A percentile compares a stretch with the other conserved stretches of the same genome.
These are phyloP conservation scores for Angomonas ambiguus DNA, from an alignment of 208 protist species.

Conservation along the genomic window DNA sequence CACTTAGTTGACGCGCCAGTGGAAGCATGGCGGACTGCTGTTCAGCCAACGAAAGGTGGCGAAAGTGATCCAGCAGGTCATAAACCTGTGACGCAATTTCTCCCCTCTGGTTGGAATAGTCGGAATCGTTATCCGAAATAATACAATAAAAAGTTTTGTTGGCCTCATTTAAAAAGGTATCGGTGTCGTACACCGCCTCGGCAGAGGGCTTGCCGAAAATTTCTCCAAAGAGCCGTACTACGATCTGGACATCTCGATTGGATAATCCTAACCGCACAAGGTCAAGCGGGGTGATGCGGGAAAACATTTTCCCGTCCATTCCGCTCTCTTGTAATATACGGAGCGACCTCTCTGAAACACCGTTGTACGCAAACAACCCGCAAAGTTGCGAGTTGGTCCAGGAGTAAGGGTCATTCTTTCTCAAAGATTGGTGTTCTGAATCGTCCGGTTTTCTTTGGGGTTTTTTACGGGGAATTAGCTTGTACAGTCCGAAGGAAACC, in stretches of 20 bases:
- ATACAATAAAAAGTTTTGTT: slow-evolving; percentile 14
- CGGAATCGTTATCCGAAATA: slow-evolving; percentile 9
- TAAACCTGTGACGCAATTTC: slow-evolving; percentile 32
- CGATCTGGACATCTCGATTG: neutral
- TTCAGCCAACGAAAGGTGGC: slow-evolving; percentile 24
- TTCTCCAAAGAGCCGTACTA: neutral
- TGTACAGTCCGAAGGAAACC: slow-evolving; percentile 8
- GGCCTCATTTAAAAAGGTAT: slow-evolving; percentile 21
- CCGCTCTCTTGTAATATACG: neutral
- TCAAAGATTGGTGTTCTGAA: neutral
- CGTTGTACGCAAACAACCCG: neutral
- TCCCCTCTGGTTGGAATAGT: slow-evolving; percentile 17
- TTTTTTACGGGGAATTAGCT: neutral
- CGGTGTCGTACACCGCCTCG: neutral
- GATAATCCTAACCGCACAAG: neutral
- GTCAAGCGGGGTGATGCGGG: neutral
- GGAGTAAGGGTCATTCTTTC: neutral
- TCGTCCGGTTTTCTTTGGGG: neutral
- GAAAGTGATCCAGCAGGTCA: slow-evolving; percentile 42
- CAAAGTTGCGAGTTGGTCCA: neutral
- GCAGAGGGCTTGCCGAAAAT: neutral
- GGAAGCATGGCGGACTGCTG: slow-evolving; percentile 37
- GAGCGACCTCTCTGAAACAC: neutral
- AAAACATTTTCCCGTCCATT: neutral
- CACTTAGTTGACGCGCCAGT: slow-evolving; percentile 28